These are phyloP conservation scores for Aspergillus sp. DNA, from an alignment of 2,329 filamentous ascomycete genomes.

Conservation along the genomic window DNA sequence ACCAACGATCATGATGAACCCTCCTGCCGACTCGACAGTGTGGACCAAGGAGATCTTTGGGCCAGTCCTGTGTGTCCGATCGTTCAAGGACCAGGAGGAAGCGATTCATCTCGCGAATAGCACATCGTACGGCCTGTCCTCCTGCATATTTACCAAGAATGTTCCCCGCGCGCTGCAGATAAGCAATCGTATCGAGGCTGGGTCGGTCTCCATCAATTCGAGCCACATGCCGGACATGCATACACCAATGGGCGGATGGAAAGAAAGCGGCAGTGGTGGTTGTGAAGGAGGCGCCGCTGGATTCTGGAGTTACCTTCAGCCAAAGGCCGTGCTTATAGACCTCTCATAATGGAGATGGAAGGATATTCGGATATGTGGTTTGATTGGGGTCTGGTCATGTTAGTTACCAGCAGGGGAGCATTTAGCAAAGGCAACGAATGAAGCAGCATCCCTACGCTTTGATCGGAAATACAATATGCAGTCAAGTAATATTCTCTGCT, in stretches of 20 bases:
- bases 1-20: constrained; percentile 45
- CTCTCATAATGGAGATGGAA: not conserved
- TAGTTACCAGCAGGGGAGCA: too few species aligned
- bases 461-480: too few species aligned
- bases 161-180: constrained; percentile 1
- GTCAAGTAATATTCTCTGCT: too few species aligned
- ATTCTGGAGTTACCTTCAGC: not conserved
- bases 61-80: constrained; percentile 45
- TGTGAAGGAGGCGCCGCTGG: not conserved
- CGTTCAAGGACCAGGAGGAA: constrained; percentile 50
- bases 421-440: too few species aligned
- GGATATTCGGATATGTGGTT: too few species aligned
- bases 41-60: constrained; percentile 48
- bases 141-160: constrained; percentile 2
- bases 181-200: not conserved
- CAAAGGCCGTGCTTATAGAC: not conserved
- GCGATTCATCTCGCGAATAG: constrained; percentile 45
- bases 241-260: not conserved
- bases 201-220: not conserved
- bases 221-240: not conserved
- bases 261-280: not conserved
- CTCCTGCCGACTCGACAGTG: constrained; percentile 35
- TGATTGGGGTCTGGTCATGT: too few species aligned
- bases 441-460: too few species aligned
- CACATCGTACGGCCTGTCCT: constrained; percentile 19